These are phyloP conservation scores for Erucastrum elatum DNA, from an alignment of 345 rosid genomes.

Conservation along the genomic window DNA sequence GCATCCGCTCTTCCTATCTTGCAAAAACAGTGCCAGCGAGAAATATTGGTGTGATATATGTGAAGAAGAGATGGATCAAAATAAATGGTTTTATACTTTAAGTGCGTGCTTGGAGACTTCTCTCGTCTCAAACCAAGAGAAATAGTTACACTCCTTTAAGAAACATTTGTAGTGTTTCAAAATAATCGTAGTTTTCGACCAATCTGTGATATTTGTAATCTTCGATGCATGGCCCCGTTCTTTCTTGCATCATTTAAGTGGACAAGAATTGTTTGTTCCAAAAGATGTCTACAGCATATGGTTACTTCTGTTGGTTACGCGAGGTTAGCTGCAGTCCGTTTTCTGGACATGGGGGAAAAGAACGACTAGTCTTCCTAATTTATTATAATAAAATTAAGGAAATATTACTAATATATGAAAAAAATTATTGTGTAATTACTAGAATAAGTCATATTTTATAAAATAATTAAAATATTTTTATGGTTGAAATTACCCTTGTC, in stretches of 20 bases:
- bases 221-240: not conserved
- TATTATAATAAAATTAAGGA: too few species aligned
- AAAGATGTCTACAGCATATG: too few species aligned
- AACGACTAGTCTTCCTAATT: too few species aligned
- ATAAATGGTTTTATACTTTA: not conserved
- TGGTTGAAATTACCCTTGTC: too few species aligned
- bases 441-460: too few species aligned
- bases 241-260: not conserved
- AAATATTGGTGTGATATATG: not conserved
- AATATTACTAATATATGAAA: too few species aligned
- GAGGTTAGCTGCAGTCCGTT: too few species aligned
- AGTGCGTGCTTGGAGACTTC: not conserved
- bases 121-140: not conserved
- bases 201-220: not conserved
- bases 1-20: not conserved
- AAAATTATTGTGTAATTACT: too few species aligned
- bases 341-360: too few species aligned
- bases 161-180: not conserved
- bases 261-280: too few species aligned
- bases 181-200: not conserved
- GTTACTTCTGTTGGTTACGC: too few species aligned
- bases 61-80: not conserved
- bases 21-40: not conserved
- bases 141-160: not conserved
- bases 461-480: too few species aligned